Evolutionary conservation across 768 basidiomycete genomes (phyloP).

Genomic region (Pulveroboletus sp.): DNA sequence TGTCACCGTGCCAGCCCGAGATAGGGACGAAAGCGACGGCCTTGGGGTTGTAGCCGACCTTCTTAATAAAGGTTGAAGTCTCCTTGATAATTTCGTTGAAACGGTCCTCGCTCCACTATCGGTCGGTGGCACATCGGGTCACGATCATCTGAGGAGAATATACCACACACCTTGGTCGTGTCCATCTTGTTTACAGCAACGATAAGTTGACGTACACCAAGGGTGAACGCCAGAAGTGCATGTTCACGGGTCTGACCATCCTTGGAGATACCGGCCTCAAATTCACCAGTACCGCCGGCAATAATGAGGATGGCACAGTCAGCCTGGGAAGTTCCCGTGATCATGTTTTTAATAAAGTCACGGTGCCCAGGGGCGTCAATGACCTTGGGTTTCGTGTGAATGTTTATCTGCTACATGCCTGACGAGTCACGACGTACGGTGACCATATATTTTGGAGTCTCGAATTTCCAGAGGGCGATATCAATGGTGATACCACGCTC

Average conservation of each 20-base stretch:
- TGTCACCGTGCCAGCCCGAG: constrained; percentile 99
- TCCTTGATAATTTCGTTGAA: constrained; percentile 99
- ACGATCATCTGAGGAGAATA: not conserved
- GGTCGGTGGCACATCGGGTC: constrained; percentile 4
- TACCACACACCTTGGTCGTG: constrained; percentile 77
- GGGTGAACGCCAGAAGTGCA: constrained; percentile 98
- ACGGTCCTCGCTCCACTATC: constrained; percentile 96
- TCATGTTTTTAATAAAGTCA: constrained; percentile 99
- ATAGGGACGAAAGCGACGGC: constrained; percentile 97
- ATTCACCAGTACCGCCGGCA: constrained; percentile 98
- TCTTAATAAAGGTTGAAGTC: constrained; percentile 97
- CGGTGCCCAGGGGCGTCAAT: constrained; percentile 99
- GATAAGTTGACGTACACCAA: constrained; percentile 99
- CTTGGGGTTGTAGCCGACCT: constrained; percentile 99
- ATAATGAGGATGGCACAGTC: constrained; percentile 99
- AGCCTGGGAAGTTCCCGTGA: constrained; percentile 99
- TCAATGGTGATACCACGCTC: constrained; percentile 99
- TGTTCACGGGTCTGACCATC: constrained; percentile 99
- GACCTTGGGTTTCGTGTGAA: constrained; percentile 51
- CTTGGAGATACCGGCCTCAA: constrained; percentile 99
- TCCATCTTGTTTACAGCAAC: constrained; percentile 99
- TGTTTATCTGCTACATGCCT: not conserved
- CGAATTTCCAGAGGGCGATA: constrained; percentile 99
- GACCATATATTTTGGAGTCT: constrained; percentile 95
- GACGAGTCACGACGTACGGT: constrained; percentile 52